These are phyloP conservation scores for Coniochaeta sp. DNA, from an alignment of 2,329 filamentous ascomycete species.

Conservation along the genomic window DNA sequence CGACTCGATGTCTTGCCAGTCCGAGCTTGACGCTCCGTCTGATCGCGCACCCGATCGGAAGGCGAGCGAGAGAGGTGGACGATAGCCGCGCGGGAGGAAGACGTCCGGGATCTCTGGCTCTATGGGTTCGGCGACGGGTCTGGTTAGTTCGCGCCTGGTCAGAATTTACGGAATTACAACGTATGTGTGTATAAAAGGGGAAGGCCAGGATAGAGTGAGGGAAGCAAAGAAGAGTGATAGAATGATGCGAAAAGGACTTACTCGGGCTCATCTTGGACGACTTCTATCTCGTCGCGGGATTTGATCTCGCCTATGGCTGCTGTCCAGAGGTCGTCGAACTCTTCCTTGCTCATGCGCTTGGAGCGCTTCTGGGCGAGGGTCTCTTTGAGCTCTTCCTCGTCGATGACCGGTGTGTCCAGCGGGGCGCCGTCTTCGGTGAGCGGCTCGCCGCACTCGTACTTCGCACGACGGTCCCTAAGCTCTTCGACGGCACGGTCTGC, in stretches of 20 bases:
- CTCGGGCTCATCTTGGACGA: constrained; percentile 33
- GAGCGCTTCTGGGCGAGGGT: constrained; percentile 68
- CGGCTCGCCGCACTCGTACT: constrained; percentile 81
- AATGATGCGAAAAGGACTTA: constrained; percentile 35
- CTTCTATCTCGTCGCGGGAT: constrained; percentile 52
- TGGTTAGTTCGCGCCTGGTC: constrained; percentile 66
- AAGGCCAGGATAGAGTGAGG: constrained; percentile 4
- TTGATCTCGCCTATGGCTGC: constrained; percentile 68
- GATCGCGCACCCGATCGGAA: constrained; percentile 80
- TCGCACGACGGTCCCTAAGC: constrained; percentile 75
- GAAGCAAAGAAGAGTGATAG: constrained; percentile 7
- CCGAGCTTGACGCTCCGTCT: constrained; percentile 70
- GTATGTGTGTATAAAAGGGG: not conserved
- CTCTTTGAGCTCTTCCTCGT: constrained; percentile 70
- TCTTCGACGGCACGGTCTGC: constrained; percentile 84
- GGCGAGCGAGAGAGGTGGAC: constrained; percentile 82
- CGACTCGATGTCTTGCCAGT: constrained; percentile 80
- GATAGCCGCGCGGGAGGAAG: constrained; percentile 59
- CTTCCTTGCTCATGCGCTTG: constrained; percentile 75
- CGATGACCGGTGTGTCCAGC: constrained; percentile 49
- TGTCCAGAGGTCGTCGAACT: constrained; percentile 85
- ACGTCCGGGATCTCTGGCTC: constrained; percentile 58
- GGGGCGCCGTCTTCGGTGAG: constrained; percentile 52
- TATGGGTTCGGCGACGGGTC: constrained; percentile 65
- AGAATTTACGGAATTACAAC: constrained; percentile 17